Conservation (phyloP, 1,139 yeast species). For the Wickerhamiella infanticola region DNA sequence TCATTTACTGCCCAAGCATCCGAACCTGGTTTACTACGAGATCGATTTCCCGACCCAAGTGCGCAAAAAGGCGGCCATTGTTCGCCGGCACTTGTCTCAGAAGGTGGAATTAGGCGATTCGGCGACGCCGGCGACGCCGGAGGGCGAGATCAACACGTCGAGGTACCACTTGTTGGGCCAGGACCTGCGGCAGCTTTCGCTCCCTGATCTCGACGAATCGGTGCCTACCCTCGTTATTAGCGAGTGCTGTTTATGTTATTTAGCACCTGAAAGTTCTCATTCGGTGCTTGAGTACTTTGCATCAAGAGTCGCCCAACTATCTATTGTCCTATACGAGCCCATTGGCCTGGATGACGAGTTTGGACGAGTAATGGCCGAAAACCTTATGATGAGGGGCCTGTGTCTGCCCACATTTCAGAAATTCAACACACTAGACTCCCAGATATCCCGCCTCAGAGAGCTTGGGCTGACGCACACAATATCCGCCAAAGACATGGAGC, state of each 20-base stretch:
- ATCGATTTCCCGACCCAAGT: conserved; percentile 58
- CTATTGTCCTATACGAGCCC: conserved; percentile 68
- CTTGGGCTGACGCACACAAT: conserved; percentile 17
- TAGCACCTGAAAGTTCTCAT: conserved; percentile 43
- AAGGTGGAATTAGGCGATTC: neutral
- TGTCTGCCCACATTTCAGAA: conserved; percentile 44
- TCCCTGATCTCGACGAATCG: conserved; percentile 21
- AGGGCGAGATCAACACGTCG: conserved; percentile 2
- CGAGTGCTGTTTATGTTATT: conserved; percentile 82
- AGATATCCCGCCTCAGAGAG: conserved; percentile 23
- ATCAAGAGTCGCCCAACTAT: conserved; percentile 10
- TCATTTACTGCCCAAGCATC: conserved; percentile 24
- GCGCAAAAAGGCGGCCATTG: conserved; percentile 42
- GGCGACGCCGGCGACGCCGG: neutral
- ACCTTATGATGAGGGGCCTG: conserved; percentile 57
- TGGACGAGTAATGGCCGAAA: conserved; percentile 69
- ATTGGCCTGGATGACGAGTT: conserved; percentile 55
- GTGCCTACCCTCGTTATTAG: conserved; percentile 62
- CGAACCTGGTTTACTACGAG: conserved; percentile 41
- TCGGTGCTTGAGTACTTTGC: conserved; percentile 30
- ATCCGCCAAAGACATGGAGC: conserved; percentile 41
- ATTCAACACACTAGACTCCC: conserved; percentile 36
- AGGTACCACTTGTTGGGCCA: conserved; percentile 38
- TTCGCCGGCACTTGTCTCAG: conserved; percentile 16
- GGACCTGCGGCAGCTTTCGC: conserved; percentile 34